A percentile compares a stretch with the other conserved stretches of the same genome.
phyloP scores from a whole-genome alignment of 1,284 basidiomycete species.

The Apiotrichum porosum region DNA sequence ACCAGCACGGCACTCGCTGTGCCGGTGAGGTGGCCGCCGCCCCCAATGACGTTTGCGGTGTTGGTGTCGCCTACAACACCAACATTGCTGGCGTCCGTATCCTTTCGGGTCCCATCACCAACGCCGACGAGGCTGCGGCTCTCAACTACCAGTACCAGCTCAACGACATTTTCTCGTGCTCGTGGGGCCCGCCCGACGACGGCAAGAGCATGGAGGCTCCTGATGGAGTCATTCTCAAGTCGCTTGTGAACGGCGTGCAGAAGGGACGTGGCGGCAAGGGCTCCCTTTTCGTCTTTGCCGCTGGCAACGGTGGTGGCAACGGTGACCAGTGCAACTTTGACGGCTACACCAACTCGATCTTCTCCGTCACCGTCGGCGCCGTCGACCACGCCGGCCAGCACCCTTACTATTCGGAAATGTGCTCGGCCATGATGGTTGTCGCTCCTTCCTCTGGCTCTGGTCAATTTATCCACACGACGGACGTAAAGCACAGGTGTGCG shows the following conservation, averaged over 20 bases:
- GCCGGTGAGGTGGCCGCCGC: slow-evolving; percentile 93
- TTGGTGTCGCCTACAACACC: slow-evolving; percentile 89
- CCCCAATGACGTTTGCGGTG: slow-evolving; percentile 84
- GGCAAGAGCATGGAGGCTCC: slow-evolving; percentile 94
- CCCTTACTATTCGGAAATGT: slow-evolving; percentile 95
- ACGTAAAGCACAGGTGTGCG: slow-evolving; percentile 71
- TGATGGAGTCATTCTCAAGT: slow-evolving; percentile 84
- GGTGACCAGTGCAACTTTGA: slow-evolving; percentile 99
- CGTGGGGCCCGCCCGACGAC: slow-evolving; percentile 97
- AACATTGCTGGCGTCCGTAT: slow-evolving; percentile 93
- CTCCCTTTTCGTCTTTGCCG: slow-evolving; percentile 94
- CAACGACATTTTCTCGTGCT: slow-evolving; percentile 91
- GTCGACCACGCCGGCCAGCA: slow-evolving; percentile 88
- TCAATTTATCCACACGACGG: slow-evolving; percentile 89
- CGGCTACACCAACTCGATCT: slow-evolving; percentile 97
- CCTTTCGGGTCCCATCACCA: slow-evolving; percentile 91
- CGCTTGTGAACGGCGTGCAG: slow-evolving; percentile 89
- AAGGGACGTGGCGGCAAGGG: slow-evolving; percentile 87
- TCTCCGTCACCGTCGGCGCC: slow-evolving; percentile 90
- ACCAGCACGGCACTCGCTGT: slow-evolving; percentile 96
- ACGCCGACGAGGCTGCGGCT: slow-evolving; percentile 94
- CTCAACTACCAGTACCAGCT: slow-evolving; percentile 89
- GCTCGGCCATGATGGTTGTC: slow-evolving; percentile 93
- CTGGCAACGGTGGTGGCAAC: slow-evolving; percentile 86
- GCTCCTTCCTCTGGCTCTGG: slow-evolving; percentile 95